Conservation (phyloP, 148 eudicot genomes). For the Silene uniflora region DNA sequence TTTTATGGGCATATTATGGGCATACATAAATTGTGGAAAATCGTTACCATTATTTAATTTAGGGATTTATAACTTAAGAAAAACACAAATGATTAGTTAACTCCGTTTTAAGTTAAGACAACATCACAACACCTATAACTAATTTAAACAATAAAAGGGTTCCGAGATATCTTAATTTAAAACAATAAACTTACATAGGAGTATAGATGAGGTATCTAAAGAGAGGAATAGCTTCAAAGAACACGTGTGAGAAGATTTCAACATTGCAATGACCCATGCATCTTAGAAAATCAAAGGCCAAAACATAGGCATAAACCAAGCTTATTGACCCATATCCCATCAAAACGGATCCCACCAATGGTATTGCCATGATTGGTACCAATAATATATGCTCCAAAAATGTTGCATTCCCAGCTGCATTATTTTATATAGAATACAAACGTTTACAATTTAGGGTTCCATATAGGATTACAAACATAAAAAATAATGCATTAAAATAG, state of each 20-base stretch:
- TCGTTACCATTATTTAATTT: no score
- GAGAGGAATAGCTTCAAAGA: conserved; percentile 57
- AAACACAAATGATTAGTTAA: no score
- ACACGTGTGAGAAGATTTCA: conserved; percentile 62
- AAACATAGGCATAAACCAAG: conserved; percentile 55
- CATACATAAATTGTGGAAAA: no score
- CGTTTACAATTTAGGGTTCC: no score
- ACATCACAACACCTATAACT: no score
- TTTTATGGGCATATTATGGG: background rate
- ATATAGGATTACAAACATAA: no score
- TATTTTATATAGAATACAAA: background rate
- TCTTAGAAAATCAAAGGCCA: conserved; percentile 70
- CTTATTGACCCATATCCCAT: conserved; percentile 56
- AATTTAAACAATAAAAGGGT: no score
- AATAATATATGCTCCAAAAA: conserved; percentile 62
- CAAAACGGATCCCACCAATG: conserved; percentile 44
- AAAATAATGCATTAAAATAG: no score
- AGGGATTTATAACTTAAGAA: no score
- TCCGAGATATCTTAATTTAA: no score
- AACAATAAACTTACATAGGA: conserved; percentile 66
- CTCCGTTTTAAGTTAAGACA: no score
- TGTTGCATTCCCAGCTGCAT: conserved; percentile 68
- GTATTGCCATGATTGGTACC: conserved; percentile 45
- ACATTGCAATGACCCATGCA: conserved; percentile 66
- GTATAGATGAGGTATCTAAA: conserved; percentile 58